A percentile compares a stretch with the other conserved stretches of the same genome.
These are phyloP conservation scores for Aspergillus jensenii DNA, from an alignment of 2,329 filamentous ascomycete genomes.

Conservation along the genomic window DNA sequence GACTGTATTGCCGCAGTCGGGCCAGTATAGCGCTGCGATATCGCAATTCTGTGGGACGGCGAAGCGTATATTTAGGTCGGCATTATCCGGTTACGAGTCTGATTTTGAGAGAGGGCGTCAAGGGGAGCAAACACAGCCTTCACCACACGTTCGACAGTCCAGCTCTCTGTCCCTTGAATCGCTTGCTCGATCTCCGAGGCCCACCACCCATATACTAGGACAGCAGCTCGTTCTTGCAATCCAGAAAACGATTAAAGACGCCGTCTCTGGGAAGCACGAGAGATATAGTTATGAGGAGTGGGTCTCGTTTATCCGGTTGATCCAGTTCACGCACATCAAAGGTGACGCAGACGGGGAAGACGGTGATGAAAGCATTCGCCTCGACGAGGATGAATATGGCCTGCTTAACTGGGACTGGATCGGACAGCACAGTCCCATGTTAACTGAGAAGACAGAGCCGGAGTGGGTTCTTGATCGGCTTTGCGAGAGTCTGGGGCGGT, in stretches of 20 bases:
- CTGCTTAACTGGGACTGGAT: slow-evolving; percentile 72
- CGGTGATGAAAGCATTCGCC: slow-evolving; percentile 11
- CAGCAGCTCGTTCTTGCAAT: slow-evolving; percentile 69
- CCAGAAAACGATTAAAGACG: slow-evolving; percentile 48
- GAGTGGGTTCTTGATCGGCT: slow-evolving; percentile 68
- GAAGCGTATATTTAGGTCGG: no score
- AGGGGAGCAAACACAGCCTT: no score
- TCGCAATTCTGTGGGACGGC: no score
- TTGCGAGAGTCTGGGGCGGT: slow-evolving; percentile 58
- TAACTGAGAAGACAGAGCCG: slow-evolving; percentile 61
- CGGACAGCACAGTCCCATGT: slow-evolving; percentile 66
- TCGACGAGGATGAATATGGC: slow-evolving; percentile 57
- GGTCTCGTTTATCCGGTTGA: slow-evolving; percentile 78
- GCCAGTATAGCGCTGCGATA: slow-evolving; percentile 46
- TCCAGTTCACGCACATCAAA: slow-evolving; percentile 52
- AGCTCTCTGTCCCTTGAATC: slow-evolving; percentile 47
- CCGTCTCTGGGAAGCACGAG: slow-evolving; percentile 41
- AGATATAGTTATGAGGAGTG: slow-evolving; percentile 81
- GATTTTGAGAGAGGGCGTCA: no score
- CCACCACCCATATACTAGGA: slow-evolving; percentile 59
- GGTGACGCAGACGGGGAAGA: slow-evolving; percentile 28
- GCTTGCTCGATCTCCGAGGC: slow-evolving; percentile 47
- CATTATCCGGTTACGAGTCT: no score
- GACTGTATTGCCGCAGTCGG: slow-evolving; percentile 64
- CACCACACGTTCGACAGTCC: no score